phyloP scores from a whole-genome alignment of 2,329 filamentous ascomycete genomes.

The Coleophoma eucalyptorum region DNA sequence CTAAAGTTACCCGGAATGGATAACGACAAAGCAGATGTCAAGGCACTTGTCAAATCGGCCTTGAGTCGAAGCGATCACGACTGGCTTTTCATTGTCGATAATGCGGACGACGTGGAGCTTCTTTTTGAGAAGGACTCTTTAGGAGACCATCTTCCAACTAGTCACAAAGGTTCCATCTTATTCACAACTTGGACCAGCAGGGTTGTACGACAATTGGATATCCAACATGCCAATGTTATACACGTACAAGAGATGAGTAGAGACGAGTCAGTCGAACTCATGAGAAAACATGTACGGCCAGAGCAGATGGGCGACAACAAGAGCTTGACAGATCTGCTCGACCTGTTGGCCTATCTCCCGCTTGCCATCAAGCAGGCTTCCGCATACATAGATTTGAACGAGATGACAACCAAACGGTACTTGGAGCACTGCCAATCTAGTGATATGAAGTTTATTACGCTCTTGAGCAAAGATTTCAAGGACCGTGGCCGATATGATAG shows the following conservation, averaged over 20 bases:
- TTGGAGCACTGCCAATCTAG: constrained; percentile 1
- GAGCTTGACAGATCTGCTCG: neutral
- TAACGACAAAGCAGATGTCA: constrained; percentile 31
- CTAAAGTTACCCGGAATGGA: constrained; percentile 25
- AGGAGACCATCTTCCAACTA: constrained; percentile 26
- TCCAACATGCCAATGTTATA: neutral
- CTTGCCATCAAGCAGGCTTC: constrained; percentile 33
- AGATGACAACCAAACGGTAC: constrained; percentile 4
- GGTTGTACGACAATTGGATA: constrained; percentile 1
- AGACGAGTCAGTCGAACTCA: neutral
- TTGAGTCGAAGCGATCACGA: constrained; percentile 23
- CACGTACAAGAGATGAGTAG: neutral
- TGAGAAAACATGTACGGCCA: neutral
- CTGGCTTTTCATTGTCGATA: constrained; percentile 40
- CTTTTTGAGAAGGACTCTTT: constrained; percentile 19
- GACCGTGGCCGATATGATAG: constrained; percentile 26
- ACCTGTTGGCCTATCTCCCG: constrained; percentile 16
- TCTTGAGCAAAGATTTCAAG: constrained; percentile 28
- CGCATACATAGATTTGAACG: constrained; percentile 29
- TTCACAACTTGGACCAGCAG: constrained; percentile 23
- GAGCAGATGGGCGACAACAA: neutral
- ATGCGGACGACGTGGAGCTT: constrained; percentile 34
- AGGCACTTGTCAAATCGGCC: constrained; percentile 28
- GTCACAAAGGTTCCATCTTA: constrained; percentile 24
- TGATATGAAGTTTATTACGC: constrained; percentile 17